Percentiles rank a stretch among this genome's conserved stretches.
These are phyloP conservation scores for Boletales sp. DNA, from an alignment of 768 basidiomycete species.

Conservation along the genomic window DNA sequence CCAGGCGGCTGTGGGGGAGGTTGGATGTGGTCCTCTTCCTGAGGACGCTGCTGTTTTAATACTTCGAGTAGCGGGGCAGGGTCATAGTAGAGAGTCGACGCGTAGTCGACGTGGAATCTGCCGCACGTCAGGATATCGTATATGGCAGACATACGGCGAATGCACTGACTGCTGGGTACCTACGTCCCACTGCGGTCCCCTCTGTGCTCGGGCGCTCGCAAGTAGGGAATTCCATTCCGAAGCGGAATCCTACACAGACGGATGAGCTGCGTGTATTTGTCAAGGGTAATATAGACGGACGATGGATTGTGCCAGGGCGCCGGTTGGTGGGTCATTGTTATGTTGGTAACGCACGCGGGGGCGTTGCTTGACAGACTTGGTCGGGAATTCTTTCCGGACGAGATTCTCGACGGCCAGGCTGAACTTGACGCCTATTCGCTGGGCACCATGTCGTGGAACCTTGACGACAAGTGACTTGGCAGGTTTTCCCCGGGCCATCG, in stretches of 20 bases:
- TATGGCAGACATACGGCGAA: background rate
- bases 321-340: conserved; percentile 45
- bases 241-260: conserved; percentile 54
- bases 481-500: conserved; percentile 42
- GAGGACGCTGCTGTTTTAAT: conserved; percentile 36
- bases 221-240: conserved; percentile 86
- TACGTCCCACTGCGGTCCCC: conserved; percentile 86
- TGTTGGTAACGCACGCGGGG: conserved; percentile 47
- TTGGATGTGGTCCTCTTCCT: conserved; percentile 26
- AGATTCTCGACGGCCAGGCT: conserved; percentile 54
- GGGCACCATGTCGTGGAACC: conserved; percentile 74
- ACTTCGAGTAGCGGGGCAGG: conserved; percentile 56
- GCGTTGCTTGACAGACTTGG: conserved; percentile 43
- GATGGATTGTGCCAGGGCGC: conserved; percentile 55
- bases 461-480: conserved; percentile 55
- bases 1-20: conserved; percentile 12
- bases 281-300: conserved; percentile 39
- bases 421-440: conserved; percentile 64
- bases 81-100: conserved; percentile 72
- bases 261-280: too few species aligned
- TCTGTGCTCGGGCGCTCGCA: conserved; percentile 71
- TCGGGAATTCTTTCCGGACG: conserved; percentile 46
- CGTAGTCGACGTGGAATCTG: conserved; percentile 75
- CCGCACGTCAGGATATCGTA: background rate
- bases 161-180: conserved; percentile 76